A percentile compares a stretch with the other conserved stretches of the same genome.
Conservation (phyloP, 2,329 filamentous ascomycete species). For the Clathrospora elynae region DNA sequence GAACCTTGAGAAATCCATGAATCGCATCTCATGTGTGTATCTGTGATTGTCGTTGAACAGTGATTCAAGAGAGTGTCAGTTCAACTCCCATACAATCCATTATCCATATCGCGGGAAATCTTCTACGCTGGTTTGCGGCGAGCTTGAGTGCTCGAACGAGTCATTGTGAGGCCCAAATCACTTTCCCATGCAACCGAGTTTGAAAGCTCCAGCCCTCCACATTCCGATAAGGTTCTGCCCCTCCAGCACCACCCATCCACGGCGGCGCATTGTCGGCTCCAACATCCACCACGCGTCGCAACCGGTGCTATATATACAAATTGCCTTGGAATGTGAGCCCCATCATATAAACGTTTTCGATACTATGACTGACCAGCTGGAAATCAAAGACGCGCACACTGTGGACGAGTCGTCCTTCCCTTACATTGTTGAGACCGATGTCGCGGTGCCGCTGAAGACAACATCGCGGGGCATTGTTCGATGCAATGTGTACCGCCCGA, state of each 20-base stretch:
- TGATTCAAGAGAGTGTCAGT: no score
- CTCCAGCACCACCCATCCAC: constrained; percentile 10
- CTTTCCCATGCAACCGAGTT: background rate
- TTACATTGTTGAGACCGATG: constrained; percentile 60
- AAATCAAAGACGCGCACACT: constrained; percentile 41
- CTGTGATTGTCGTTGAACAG: no score
- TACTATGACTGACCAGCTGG: constrained; percentile 34
- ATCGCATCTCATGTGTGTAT: no score
- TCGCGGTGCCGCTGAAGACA: constrained; percentile 52
- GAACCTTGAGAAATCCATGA: background rate
- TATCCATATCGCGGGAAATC: background rate
- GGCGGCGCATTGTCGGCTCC: constrained; percentile 10
- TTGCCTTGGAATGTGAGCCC: background rate
- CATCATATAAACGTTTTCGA: background rate
- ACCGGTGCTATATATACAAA: constrained; percentile 25
- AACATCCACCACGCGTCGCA: constrained; percentile 16
- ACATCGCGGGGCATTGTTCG: constrained; percentile 51
- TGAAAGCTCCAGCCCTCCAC: constrained; percentile 18
- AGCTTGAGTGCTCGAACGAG: background rate
- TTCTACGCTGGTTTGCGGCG: background rate
- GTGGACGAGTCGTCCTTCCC: constrained; percentile 45
- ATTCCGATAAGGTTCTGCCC: constrained; percentile 24
- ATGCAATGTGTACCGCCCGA: constrained; percentile 59
- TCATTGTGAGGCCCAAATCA: background rate
- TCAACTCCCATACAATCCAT: no score